Conservation (phyloP, 768 basidiomycete species). For the Lactarius quietus region DNA sequence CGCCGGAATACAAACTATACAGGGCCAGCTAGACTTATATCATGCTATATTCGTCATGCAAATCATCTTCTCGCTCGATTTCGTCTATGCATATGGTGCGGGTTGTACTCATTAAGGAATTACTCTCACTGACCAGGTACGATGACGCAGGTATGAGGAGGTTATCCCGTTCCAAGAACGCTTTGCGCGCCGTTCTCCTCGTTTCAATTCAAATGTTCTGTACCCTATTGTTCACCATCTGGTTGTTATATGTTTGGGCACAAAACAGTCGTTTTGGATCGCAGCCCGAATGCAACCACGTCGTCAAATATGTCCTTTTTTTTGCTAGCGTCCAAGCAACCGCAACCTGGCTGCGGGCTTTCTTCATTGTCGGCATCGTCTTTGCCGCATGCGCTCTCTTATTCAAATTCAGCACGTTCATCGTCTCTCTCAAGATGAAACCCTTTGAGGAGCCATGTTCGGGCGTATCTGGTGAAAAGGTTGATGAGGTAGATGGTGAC, state of each 20-base stretch:
- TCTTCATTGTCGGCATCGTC: slow-evolving; percentile 9
- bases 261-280: slow-evolving; percentile 8
- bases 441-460: neutral
- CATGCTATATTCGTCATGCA: slow-evolving; percentile 20
- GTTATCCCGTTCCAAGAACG: neutral
- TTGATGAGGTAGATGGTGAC: too few relatives aligned
- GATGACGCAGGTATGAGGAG: neutral
- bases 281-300: slow-evolving; percentile 10
- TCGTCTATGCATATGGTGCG: slow-evolving; percentile 10
- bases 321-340: neutral
- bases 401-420: slow-evolving; percentile 4
- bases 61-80: slow-evolving; percentile 3
- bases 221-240: slow-evolving; percentile 1
- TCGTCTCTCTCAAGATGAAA: neutral
- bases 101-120: neutral
- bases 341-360: slow-evolving; percentile 7
- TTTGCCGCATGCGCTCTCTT: neutral
- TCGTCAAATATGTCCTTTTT: slow-evolving; percentile 10
- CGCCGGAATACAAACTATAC: slow-evolving; percentile 7
- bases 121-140: neutral
- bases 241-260: slow-evolving; percentile 13
- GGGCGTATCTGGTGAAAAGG: neutral
- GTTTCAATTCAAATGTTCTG: neutral
- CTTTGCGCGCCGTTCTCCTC: slow-evolving; percentile 6
- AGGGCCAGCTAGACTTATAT: slow-evolving; percentile 13